phyloP scores from a whole-genome alignment of 805 yeast genomes.

The Candida rishiriensis region DNA sequence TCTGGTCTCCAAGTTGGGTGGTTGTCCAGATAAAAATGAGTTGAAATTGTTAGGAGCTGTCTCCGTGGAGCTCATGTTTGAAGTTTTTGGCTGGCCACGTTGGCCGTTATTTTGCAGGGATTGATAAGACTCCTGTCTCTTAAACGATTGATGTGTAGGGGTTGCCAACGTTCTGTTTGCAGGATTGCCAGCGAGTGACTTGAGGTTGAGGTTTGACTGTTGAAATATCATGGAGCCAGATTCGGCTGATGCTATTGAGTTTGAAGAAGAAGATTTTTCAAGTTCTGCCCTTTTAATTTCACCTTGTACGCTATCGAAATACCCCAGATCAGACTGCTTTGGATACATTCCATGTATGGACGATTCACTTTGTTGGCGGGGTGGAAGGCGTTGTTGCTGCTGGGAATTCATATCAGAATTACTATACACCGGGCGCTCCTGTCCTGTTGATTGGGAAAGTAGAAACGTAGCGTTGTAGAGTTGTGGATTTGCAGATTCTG shows the following conservation, averaged over 20 bases:
- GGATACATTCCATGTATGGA: neutral
- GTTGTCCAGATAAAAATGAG: slow-evolving; percentile 31
- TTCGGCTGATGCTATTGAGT: slow-evolving; percentile 4
- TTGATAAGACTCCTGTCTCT: slow-evolving; percentile 19
- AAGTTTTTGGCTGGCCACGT: slow-evolving; percentile 1
- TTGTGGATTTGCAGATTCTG: slow-evolving; percentile 3
- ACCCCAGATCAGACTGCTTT: neutral
- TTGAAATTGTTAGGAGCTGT: slow-evolving; percentile 5
- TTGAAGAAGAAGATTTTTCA: slow-evolving; percentile 22
- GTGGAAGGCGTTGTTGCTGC: neutral
- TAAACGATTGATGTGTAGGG: slow-evolving; percentile 10
- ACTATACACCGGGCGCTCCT: slow-evolving; percentile 32
- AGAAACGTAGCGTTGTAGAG: slow-evolving; percentile 15
- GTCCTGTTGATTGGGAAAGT: slow-evolving; percentile 51
- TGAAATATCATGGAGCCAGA: slow-evolving; percentile 21
- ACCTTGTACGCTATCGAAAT: slow-evolving; percentile 1
- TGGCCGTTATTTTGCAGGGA: slow-evolving; percentile 8
- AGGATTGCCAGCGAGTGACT: neutral
- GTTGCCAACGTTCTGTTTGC: neutral
- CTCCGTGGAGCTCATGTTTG: neutral
- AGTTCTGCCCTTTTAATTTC: neutral
- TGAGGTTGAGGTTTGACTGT: slow-evolving; percentile 19
- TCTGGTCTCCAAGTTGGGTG: slow-evolving; percentile 51
- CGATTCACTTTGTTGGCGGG: neutral
- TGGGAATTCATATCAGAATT: neutral